phyloP scores from a whole-genome alignment of 805 yeast genomes.

The Torulaspora maleeae region DNA sequence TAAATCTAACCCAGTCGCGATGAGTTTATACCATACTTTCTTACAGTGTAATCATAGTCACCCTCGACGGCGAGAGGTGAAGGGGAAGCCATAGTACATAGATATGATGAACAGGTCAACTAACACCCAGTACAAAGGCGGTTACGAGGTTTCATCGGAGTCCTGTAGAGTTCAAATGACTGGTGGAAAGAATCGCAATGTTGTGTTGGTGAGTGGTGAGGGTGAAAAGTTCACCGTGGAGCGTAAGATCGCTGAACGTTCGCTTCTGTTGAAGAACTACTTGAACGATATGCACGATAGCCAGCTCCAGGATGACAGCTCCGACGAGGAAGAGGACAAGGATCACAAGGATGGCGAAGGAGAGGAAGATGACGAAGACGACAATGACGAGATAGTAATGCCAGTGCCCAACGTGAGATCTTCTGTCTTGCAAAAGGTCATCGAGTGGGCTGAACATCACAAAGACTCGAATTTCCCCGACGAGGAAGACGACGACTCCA shows the following conservation, averaged over 20 bases:
- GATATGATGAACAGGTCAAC: background rate
- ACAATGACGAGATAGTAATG: conserved; percentile 67
- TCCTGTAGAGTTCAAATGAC: conserved; percentile 6
- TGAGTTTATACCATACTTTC: background rate
- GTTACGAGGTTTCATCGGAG: background rate
- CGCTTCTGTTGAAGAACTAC: conserved; percentile 81
- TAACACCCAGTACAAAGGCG: background rate
- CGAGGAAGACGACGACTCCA: conserved; percentile 77
- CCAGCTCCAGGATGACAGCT: conserved; percentile 53
- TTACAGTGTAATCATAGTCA: background rate
- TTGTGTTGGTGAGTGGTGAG: conserved; percentile 68
- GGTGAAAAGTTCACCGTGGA: conserved; percentile 76
- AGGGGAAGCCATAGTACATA: background rate
- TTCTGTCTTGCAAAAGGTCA: conserved; percentile 79
- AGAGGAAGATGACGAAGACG: conserved; percentile 47
- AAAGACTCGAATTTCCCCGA: conserved; percentile 72
- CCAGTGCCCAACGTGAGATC: conserved; percentile 90
- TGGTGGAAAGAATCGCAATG: conserved; percentile 28
- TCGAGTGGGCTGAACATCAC: conserved; percentile 96
- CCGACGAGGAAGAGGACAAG: conserved; percentile 38
- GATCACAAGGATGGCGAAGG: conserved; percentile 42
- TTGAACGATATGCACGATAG: conserved; percentile 61
- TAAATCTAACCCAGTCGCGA: no score
- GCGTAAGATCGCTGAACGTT: conserved; percentile 78
- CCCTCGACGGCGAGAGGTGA: background rate